Conservation (phyloP, 345 rosid species). For the Geranium brycei region DNA sequence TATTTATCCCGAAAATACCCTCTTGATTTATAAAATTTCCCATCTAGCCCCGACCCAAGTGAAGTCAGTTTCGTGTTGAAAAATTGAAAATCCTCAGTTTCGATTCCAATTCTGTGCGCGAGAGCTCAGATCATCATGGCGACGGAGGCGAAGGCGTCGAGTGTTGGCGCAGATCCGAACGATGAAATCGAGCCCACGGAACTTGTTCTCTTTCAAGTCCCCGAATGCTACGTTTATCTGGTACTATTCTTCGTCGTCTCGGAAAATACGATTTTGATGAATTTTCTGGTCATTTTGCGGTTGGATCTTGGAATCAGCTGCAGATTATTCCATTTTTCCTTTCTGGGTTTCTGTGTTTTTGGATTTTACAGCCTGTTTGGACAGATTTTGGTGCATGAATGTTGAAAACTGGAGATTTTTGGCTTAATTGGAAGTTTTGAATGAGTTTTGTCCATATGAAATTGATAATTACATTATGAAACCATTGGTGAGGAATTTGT, state of each 20-base stretch:
- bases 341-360: background rate
- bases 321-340: background rate
- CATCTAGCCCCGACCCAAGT: background rate
- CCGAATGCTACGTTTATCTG: conserved; percentile 90
- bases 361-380: background rate
- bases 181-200: conserved; percentile 58
- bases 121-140: background rate
- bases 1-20: background rate
- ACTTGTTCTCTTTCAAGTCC: conserved; percentile 68
- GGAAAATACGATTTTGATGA: background rate
- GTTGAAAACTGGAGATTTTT: background rate
- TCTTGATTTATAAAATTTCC: background rate
- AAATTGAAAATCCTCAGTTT: background rate
- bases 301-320: background rate
- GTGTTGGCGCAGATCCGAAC: conserved; percentile 20
- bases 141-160: conserved; percentile 7
- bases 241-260: conserved; percentile 20
- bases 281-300: background rate
- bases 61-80: background rate
- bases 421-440: background rate
- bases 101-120: background rate
- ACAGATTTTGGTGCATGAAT: background rate
- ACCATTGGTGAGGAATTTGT: background rate
- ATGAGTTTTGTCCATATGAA: background rate
- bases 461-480: background rate